Evolutionary conservation across 1,284 basidiomycete genomes (phyloP).

Genomic region (Somion occarium): DNA sequence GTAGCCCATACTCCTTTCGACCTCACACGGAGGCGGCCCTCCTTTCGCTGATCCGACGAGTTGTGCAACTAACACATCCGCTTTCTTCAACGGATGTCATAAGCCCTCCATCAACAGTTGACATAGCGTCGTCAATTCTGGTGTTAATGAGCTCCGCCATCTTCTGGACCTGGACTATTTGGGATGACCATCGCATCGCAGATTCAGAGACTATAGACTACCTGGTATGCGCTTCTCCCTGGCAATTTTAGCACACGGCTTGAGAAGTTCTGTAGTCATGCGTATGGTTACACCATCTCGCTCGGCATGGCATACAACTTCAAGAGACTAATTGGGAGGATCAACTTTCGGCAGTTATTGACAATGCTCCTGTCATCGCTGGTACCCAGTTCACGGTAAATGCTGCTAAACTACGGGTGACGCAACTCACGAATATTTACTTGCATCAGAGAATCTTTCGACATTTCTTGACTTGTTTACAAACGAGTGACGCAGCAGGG

Average conservation of each 20-base stretch:
- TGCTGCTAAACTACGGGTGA: no score
- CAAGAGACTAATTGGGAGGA: no score
- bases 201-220: constrained; percentile 43
- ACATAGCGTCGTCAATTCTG: constrained; percentile 43
- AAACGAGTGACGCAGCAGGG: not conserved
- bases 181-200: constrained; percentile 48
- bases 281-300: constrained; percentile 42
- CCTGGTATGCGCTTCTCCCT: constrained; percentile 43
- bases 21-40: constrained; percentile 43
- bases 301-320: no score
- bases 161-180: constrained; percentile 61
- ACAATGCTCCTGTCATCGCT: no score
- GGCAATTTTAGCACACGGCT: no score
- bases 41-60: constrained; percentile 39
- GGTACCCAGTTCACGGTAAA: no score
- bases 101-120: constrained; percentile 29
- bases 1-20: constrained; percentile 25
- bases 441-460: not conserved
- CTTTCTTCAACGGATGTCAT: constrained; percentile 15
- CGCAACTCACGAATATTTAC: no score
- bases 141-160: constrained; percentile 47
- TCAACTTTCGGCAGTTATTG: no score
- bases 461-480: not conserved
- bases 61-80: constrained; percentile 28
- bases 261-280: constrained; percentile 36